Evolutionary conservation across 2,329 filamentous ascomycete species (phyloP), one percentile per base, ranked within the genome.

Genomic region (Fusarium tjaetaba): DNA sequence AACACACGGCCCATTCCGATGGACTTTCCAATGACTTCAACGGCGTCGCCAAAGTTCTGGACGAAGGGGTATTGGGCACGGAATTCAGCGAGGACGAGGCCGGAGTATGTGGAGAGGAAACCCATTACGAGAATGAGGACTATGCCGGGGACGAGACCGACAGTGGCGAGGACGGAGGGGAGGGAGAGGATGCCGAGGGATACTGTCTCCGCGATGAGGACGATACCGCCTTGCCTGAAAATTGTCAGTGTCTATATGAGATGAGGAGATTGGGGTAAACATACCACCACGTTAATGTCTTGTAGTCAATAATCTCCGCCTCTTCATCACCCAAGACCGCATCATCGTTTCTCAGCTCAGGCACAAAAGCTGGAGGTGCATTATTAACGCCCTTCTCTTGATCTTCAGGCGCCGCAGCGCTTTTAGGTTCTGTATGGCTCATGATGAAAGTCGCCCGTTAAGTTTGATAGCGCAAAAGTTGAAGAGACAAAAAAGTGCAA

Each of bases 121-220:
- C 92, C 84, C 58, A 85, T 88, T 32, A 92, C 87, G 70, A 94
- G 86, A 48, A 93, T 94, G 79, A 94, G 79, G 68, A 94, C 88
- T 61, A 95, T 83, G n/a, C 92, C 93, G 0, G 92, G 92, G 4
- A 92, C 91, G 20, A 94, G 86, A 8, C 93, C 92, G 48, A 94
- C 85, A 18, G 91, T 84, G 6, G 92, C 91, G 78, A 94, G 91
- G 1, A 92, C 93, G 78, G 91, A 93, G 2, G 93, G 93, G 70
- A 94, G 93, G 1, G 91, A 94, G 84, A 94, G 92, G 79, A 86
- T 85, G 1, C 84, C 84, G n/a, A 86, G 82, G 1, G 83, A 85
- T 63, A 85, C 83, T 4, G 84, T 85, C 63, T 85, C 84, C 20
- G 84, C 84, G 57, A 85, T 82, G 64, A 85, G 73, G 48, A 85